Percentiles rank a stretch among this genome's conserved stretches.
Evolutionary conservation across 2,329 filamentous ascomycete genomes (phyloP).

Genomic region (Fusarium pseudoanthophilum): DNA sequence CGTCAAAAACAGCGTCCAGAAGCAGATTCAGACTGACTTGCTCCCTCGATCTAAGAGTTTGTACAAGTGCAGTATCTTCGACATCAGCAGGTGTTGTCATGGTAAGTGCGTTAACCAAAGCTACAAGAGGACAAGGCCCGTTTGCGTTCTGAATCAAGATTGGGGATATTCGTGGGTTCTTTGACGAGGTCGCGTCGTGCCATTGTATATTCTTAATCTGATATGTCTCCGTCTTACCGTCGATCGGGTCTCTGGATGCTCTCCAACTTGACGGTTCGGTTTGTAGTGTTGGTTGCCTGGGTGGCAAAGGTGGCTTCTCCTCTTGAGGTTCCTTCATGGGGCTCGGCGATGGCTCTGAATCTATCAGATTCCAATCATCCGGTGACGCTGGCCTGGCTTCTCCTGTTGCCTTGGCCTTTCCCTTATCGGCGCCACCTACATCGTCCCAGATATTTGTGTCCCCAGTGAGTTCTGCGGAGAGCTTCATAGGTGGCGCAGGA

Average conservation of each 20-base stretch:
- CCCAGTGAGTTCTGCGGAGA: slow-evolving; percentile 50
- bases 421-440: slow-evolving; percentile 53
- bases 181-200: slow-evolving; percentile 71
- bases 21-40: slow-evolving; percentile 88
- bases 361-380: slow-evolving; percentile 65
- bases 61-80: slow-evolving; percentile 76
- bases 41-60: slow-evolving; percentile 81
- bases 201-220: slow-evolving; percentile 92
- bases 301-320: slow-evolving; percentile 52
- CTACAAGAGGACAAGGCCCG: slow-evolving; percentile 91
- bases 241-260: slow-evolving; percentile 55
- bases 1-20: slow-evolving; percentile 90
- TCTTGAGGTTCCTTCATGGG: slow-evolving; percentile 15
- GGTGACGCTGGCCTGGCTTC: slow-evolving; percentile 36
- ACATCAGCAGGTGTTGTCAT: slow-evolving; percentile 77
- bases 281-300: slow-evolving; percentile 44
- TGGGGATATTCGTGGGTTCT: slow-evolving; percentile 80
- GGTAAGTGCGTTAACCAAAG: slow-evolving; percentile 90
- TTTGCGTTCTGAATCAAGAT: slow-evolving; percentile 94
- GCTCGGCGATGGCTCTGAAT: slow-evolving; percentile 51
- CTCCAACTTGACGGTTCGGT: slow-evolving; percentile 48
- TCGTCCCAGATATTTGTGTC: slow-evolving; percentile 65
- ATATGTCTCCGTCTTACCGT: slow-evolving; percentile 79
- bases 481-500: slow-evolving; percentile 37
- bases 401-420: slow-evolving; percentile 52